phyloP scores from a whole-genome alignment of 208 protist species.

The Naegleria fowleri region DNA sequence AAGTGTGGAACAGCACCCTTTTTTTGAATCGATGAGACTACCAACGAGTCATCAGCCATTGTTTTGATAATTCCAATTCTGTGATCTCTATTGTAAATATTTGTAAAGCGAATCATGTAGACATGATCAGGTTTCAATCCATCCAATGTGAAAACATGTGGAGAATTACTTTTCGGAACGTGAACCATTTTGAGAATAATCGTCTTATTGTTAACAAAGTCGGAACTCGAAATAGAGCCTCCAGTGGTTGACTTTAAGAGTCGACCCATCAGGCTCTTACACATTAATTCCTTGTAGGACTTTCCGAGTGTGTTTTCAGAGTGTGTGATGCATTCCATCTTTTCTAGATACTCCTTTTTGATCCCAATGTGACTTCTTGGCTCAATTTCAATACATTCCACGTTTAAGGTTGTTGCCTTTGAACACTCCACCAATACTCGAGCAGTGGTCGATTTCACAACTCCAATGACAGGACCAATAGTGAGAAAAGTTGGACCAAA shows the following conservation, averaged over 20 bases:
- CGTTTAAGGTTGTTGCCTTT: not conserved
- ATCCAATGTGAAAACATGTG: not conserved
- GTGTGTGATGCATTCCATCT: not conserved
- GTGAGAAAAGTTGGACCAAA: not conserved
- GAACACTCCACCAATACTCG: not conserved
- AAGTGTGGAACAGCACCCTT: too few species aligned
- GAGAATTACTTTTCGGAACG: not conserved
- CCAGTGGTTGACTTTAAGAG: too few species aligned
- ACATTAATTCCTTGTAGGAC: not conserved
- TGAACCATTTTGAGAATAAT: not conserved
- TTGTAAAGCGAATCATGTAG: not conserved
- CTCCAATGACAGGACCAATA: not conserved
- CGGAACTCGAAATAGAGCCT: too few species aligned
- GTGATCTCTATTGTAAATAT: not conserved
- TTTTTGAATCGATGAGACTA: not conserved
- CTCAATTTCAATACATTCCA: not conserved
- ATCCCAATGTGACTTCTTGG: not conserved
- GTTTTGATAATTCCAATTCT: not conserved
- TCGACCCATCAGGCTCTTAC: not conserved
- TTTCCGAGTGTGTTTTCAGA: not conserved
- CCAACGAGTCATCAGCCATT: not conserved
- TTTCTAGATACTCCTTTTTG: not conserved
- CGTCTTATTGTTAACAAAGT: too few species aligned
- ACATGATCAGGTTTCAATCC: not conserved
- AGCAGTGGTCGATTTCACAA: not conserved